A percentile compares a stretch with the other conserved stretches of the same genome.
phyloP scores from a whole-genome alignment of 257 asterid species.

The Fraxinus pennsylvanica region DNA sequence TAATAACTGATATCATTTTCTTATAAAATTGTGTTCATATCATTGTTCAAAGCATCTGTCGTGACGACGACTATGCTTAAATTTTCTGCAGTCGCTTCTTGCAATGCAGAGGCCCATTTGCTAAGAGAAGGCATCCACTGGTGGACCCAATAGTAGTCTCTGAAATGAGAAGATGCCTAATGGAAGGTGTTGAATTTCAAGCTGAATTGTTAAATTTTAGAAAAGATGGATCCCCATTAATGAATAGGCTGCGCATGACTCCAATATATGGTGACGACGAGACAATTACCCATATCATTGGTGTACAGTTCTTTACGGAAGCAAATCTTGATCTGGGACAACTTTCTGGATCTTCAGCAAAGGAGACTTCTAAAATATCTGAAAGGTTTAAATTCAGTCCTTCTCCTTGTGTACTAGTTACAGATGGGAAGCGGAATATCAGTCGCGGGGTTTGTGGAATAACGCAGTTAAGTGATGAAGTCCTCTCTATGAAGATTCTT shows the following conservation, averaged over 20 bases:
- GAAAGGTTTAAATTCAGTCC: neutral
- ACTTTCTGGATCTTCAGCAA: constrained; percentile 2
- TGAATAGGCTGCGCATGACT: constrained; percentile 54
- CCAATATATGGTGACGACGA: constrained; percentile 53
- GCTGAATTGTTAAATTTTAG: constrained; percentile 55
- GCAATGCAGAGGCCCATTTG: constrained; percentile 59
- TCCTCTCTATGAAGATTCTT: neutral
- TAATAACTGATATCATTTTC: neutral
- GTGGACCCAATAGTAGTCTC: constrained; percentile 47
- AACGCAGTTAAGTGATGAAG: constrained; percentile 5
- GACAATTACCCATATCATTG: constrained; percentile 32
- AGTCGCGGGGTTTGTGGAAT: neutral
- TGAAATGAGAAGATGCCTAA: constrained; percentile 53
- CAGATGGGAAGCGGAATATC: neutral
- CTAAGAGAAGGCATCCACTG: constrained; percentile 55
- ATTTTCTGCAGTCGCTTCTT: constrained; percentile 48
- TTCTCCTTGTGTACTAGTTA: constrained; percentile 1
- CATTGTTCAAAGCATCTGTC: neutral
- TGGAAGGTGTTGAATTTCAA: constrained; percentile 52
- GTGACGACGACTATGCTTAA: neutral
- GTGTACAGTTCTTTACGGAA: neutral
- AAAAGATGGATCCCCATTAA: constrained; percentile 56
- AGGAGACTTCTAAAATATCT: neutral
- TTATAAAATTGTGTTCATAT: neutral
- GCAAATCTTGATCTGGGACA: constrained; percentile 8